These are phyloP conservation scores for Diospyros lotus DNA, from an alignment of 148 eudicot genomes.

Conservation along the genomic window DNA sequence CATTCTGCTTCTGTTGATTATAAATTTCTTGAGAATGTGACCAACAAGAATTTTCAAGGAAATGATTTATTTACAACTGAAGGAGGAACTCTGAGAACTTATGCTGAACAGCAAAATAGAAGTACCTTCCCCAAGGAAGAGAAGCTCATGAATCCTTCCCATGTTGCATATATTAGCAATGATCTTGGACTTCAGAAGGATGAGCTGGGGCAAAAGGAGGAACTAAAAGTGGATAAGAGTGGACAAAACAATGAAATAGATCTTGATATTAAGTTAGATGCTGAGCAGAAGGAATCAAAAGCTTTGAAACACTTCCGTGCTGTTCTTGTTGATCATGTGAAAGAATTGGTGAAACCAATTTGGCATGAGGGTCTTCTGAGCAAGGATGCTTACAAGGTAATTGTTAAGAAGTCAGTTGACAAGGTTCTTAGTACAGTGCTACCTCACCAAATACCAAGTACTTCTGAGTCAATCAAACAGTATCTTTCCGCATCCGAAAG, in stretches of 20 bases:
- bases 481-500: slow-evolving; percentile 58
- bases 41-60: slow-evolving; percentile 25
- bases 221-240: slow-evolving; percentile 33
- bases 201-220: slow-evolving; percentile 22
- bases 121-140: slow-evolving; percentile 33
- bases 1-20: slow-evolving; percentile 25
- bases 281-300: slow-evolving; percentile 45
- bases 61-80: slow-evolving; percentile 33
- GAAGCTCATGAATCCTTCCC: slow-evolving; percentile 27
- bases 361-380: slow-evolving; percentile 82
- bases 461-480: slow-evolving; percentile 47
- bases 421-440: slow-evolving; percentile 69
- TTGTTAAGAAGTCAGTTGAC: slow-evolving; percentile 82
- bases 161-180: slow-evolving; percentile 32
- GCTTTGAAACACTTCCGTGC: slow-evolving; percentile 64
- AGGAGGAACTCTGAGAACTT: slow-evolving; percentile 42
- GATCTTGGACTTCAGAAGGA: slow-evolving; percentile 26
- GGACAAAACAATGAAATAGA: slow-evolving; percentile 35
- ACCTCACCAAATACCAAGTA: slow-evolving; percentile 58
- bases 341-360: slow-evolving; percentile 72
- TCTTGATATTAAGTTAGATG: slow-evolving; percentile 32
- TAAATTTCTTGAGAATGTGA: slow-evolving; percentile 13
- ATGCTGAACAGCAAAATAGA: slow-evolving; percentile 33
- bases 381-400: slow-evolving; percentile 81
- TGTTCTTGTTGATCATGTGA: slow-evolving; percentile 75